Percentiles rank a stretch among this genome's conserved stretches.
Conservation (phyloP, 768 basidiomycete species). For the Dictyophora rubrovolvata region DNA sequence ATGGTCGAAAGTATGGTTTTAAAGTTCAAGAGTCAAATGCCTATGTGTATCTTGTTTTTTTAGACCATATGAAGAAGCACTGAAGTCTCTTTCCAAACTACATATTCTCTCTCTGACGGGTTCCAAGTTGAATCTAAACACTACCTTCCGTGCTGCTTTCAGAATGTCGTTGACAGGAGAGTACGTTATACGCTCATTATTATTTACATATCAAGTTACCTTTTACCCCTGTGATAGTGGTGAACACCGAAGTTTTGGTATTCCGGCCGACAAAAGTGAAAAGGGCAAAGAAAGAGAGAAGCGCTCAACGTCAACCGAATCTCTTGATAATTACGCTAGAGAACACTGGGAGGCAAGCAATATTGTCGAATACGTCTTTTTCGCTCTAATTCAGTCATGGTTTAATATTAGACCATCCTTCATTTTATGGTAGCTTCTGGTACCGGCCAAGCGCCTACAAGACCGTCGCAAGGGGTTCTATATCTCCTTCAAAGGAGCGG, state of each 20-base stretch:
- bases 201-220: neutral
- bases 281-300: slow-evolving; percentile 34
- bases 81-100: slow-evolving; percentile 51
- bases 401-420: slow-evolving; percentile 64
- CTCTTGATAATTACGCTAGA: slow-evolving; percentile 70
- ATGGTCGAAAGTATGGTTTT: slow-evolving; percentile 53
- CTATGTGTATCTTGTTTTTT: neutral
- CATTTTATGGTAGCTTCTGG: slow-evolving; percentile 98
- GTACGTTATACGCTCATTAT: slow-evolving; percentile 30
- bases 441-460: slow-evolving; percentile 60
- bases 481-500: slow-evolving; percentile 76
- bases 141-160: slow-evolving; percentile 68
- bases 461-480: slow-evolving; percentile 76
- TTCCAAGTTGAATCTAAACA: slow-evolving; percentile 57
- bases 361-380: neutral
- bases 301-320: slow-evolving; percentile 41
- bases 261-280: slow-evolving; percentile 51
- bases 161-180: slow-evolving; percentile 83
- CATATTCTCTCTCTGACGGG: slow-evolving; percentile 57
- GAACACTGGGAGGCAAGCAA: slow-evolving; percentile 82
- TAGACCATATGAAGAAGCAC: slow-evolving; percentile 65
- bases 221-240: slow-evolving; percentile 36
- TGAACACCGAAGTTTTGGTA: slow-evolving; percentile 73
- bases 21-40: neutral
- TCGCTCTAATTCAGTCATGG: slow-evolving; percentile 7